phyloP scores from a whole-genome alignment of 352 stramenopile species.

The Phytophthora rubi region DNA sequence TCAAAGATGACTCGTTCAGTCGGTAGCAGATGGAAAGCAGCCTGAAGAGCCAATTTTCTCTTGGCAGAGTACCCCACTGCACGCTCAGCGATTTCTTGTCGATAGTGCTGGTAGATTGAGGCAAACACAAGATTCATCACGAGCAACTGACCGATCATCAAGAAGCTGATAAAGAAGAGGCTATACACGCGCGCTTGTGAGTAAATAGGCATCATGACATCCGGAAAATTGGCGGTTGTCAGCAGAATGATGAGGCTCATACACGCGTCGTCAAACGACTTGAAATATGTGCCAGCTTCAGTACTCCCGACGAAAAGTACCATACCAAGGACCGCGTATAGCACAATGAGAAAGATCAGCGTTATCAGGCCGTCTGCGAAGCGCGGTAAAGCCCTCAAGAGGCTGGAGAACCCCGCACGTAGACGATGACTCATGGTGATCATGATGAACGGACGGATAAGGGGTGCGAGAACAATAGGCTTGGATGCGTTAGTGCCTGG shows the following conservation, averaged over 20 bases:
- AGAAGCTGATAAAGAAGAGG: constrained; percentile 76
- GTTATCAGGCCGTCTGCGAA: constrained; percentile 58
- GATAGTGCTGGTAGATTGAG: constrained; percentile 77
- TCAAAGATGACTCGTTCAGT: constrained; percentile 9
- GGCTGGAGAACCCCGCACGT: constrained; percentile 52
- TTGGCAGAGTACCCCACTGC: constrained; percentile 38
- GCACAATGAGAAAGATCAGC: constrained; percentile 51
- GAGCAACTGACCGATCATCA: constrained; percentile 75
- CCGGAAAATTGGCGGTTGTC: constrained; percentile 85
- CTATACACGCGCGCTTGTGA: constrained; percentile 42
- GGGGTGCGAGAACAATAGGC: constrained; percentile 47
- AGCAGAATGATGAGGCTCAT: constrained; percentile 74
- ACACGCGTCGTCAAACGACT: constrained; percentile 52
- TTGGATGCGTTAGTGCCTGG: constrained; percentile 16
- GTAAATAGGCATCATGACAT: constrained; percentile 84
- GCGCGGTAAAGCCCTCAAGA: constrained; percentile 46
- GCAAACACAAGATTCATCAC: constrained; percentile 85
- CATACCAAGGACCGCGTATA: constrained; percentile 68
- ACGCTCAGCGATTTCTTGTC: constrained; percentile 45
- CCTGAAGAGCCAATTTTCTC: constrained; percentile 54
- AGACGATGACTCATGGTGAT: constrained; percentile 63
- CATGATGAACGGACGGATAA: constrained; percentile 55
- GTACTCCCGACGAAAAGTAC: constrained; percentile 69
- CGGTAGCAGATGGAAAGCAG: constrained; percentile 54
- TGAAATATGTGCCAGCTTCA: constrained; percentile 59